Base-by-base conservation (phyloP, 2,329 filamentous ascomycete species). In the Fusarium dlaminii region DNA sequence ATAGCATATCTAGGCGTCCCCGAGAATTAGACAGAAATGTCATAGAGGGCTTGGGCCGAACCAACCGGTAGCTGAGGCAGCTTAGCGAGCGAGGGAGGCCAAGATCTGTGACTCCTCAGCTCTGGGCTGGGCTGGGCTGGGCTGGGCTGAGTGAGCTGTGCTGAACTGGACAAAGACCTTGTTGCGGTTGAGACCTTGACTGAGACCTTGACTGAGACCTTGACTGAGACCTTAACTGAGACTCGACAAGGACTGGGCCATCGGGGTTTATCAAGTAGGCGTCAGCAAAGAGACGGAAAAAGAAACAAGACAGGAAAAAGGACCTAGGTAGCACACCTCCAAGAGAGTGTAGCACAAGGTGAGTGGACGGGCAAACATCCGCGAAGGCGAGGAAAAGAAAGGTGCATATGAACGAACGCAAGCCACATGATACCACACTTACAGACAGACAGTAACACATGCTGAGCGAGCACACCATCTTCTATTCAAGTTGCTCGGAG, bases 241-340 rank as follows among this genome's bases (percentile, higher is more conserved):
- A 60, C 30, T 24, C n/a, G 34, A 18, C 56, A 58, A 68, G 66
- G 62, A 49, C 56, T 24, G 40, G 55, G 48, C 18, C 36, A 36
- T 70, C 68, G 66, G 68, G 68, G 6, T 37, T 70, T 66, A 52
- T 59, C 30, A 52, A 66, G 43, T 30, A 42, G 42, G 60, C 48
- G 64, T 34, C 48, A 54, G 46, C 27, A 36, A 34, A 29, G 40
- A 36, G 37, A 54, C 22, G 29, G 36, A 51, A 46, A 52, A 60
- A 15, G 56, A 63, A 51, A 70, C 15, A 24, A 42, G 20, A 15
- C 15, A 34, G 29, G 5, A 34, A 36, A 48, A 43, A 24, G 42
- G 12, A 27, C 29, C 42, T 42, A 17, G 27, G 42, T 30, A 42
- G 43, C 42, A 48, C 45, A 39, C 40, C n/a, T 20, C 22, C n/a